Evolutionary conservation across 2,329 filamentous ascomycete species (phyloP), one percentile per base, ranked within the genome.

Genomic region (Macrophomina phaseolina): DNA sequence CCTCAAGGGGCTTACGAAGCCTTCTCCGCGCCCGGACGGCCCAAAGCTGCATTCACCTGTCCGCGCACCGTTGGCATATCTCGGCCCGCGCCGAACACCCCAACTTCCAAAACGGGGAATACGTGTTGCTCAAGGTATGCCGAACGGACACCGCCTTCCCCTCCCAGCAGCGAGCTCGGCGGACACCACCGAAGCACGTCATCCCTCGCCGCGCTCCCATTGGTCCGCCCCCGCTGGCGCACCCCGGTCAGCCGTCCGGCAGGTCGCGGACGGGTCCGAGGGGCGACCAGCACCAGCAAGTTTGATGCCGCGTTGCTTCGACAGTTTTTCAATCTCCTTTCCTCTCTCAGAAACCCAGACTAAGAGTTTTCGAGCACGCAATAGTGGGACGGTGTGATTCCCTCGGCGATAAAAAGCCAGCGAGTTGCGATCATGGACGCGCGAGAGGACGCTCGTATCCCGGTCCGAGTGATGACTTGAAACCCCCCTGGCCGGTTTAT

Each of bases 151-250:
- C 48, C 8, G 14, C 45, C 14, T 51, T 30, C 8, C 48, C 9
- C 23, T 51, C 8, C 7, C 18, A 30, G 48, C 8, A 9, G 7
- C 12, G 49, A 32, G 49, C 49, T 52, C 49, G 49, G 49, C 49
- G 49, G 49, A 52, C 18, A 34, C 49, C 49, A 52, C 49, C 49
- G 49, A 52, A 52, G 28, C 49, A 52, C 30, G 49, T n/a, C 49
- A 34, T 52, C 9, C 11, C 49, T 14, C 28, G 4, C 49, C 28
- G 49, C 28, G 49, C 14, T 34, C 28, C 28, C 28, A 52, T 52
- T 52, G 49, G 49, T 30, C 30, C 28, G 28, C 30, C 49, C n/a
- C 46, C 8, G 46, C 4, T 6, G 5, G 7, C 4, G 16, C 46
- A 5, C 40, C 46, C 46, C 46, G 46, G 23, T 16, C 46, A 0